Conservation (phyloP, 169 alveolate species). For the Perkinsus marinus region DNA sequence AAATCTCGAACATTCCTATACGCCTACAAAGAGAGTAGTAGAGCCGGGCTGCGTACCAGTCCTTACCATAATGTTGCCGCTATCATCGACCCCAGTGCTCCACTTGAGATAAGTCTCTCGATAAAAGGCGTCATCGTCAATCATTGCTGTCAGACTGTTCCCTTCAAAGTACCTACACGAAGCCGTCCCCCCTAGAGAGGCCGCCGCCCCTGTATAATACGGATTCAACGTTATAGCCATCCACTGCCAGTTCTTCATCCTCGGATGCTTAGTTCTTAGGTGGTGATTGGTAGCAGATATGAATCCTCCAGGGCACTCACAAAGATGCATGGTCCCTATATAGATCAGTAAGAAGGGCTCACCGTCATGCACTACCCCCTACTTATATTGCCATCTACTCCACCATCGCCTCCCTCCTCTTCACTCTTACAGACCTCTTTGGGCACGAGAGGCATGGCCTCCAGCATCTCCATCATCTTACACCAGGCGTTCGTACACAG, state of each 20-base stretch:
- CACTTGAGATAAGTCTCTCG: slow-evolving; percentile 35
- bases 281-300: slow-evolving; percentile 44
- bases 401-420: not conserved
- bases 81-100: slow-evolving; percentile 43
- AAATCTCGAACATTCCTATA: not conserved
- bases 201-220: too few species aligned
- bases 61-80: slow-evolving; percentile 31
- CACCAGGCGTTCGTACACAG: slow-evolving; percentile 31
- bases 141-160: slow-evolving; percentile 21
- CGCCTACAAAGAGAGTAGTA: not conserved
- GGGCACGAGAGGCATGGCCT: slow-evolving; percentile 4
- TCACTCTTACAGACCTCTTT: not conserved
- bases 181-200: not conserved
- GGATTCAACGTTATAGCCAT: not conserved
- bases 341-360: not conserved
- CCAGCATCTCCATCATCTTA: slow-evolving; percentile 20
- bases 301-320: slow-evolving; percentile 56
- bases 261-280: slow-evolving; percentile 26
- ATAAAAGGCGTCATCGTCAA: slow-evolving; percentile 41
- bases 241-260: slow-evolving; percentile 5
- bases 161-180: not conserved
- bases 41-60: too few species aligned
- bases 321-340: slow-evolving; percentile 36
- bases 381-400: not conserved
- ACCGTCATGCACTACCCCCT: not conserved